Base-by-base conservation (phyloP, 352 stramenopile species). In the Phytopythium helicoides region DNA sequence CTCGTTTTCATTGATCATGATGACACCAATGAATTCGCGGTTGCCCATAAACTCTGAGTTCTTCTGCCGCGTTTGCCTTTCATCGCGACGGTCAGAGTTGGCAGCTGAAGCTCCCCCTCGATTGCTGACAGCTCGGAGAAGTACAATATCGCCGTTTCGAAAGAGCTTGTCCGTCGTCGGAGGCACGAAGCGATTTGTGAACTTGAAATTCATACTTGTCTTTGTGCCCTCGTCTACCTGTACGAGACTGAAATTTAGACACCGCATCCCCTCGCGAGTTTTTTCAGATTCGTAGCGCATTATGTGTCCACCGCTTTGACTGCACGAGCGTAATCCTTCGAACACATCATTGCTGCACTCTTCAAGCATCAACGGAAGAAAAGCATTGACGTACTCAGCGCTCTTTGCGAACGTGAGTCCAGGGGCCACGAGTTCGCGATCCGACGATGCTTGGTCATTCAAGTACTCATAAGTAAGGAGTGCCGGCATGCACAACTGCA, bases 241-340 rank as follows among this genome's bases (percentile, higher is more conserved):
- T 7, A 85, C 69, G 36, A 91, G 74, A 19, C 62, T 89, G 18
- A 94, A 89, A 25, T 50, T 87, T 37, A 95, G 60, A 26, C 80
- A 89, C 0, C 86, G 77, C 81, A 95, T 92, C 1, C 81, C 81
- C 68, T 95, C 86, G 16, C 76, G 71, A 14, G 76, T 53, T 39
- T 92, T 92, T 50, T 95, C 86, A 0, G 76, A 83, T 37, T 94
- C 83, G 40, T 92, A 93, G 10, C 81, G 81, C 23, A 94, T 48
- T 19, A 87, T 38, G 45, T 93, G 82, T 0, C 83, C 73, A 16
- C 55, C 62, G n/a, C 64, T 64, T n/a, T 67, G 39, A 28, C 64
- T 76, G 28, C 62, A 75, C 38, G 71, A 76, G 34, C 71, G 76
- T 28, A 92, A 58, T 1, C 71, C 69, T 55, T 93, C 77, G 52